Evolutionary conservation across 371 early-diverging fungal species (phyloP).

Genomic region (Apophysomyces elegans): DNA sequence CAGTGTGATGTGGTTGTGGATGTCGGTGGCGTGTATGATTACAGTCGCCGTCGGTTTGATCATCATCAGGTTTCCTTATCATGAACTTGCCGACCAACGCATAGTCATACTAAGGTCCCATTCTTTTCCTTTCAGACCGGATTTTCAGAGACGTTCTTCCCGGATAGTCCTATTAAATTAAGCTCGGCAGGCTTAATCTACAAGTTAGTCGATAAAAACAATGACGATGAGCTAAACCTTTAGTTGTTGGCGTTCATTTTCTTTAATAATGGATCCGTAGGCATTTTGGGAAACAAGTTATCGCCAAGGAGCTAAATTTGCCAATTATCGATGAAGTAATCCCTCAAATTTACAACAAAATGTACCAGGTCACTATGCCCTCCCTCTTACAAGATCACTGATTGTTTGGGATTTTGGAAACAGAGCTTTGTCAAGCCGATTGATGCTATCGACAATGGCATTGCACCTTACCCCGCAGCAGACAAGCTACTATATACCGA

Average conservation of each 20-base stretch:
- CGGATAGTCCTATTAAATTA: slow-evolving; percentile 70
- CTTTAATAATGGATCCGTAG: slow-evolving; percentile 28
- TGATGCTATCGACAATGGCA: slow-evolving; percentile 17
- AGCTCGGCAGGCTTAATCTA: slow-evolving; percentile 86
- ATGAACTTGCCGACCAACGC: too few relatives aligned
- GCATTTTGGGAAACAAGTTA: slow-evolving; percentile 80
- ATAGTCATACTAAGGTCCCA: too few relatives aligned
- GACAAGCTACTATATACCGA: slow-evolving; percentile 2
- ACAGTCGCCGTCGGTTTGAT: slow-evolving; percentile 72
- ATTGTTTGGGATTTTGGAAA: too few relatives aligned
- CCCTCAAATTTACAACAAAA: slow-evolving; percentile 64
- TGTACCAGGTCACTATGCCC: slow-evolving; percentile 57
- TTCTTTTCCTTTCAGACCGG: slow-evolving; percentile 46
- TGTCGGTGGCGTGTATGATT: slow-evolving; percentile 90
- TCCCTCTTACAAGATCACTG: too few relatives aligned
- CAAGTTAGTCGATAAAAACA: slow-evolving; percentile 43
- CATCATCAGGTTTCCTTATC: slow-evolving; percentile 75
- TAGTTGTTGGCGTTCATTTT: background rate
- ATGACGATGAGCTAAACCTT: background rate
- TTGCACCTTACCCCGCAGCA: background rate
- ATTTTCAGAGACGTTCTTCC: slow-evolving; percentile 79
- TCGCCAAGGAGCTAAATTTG: slow-evolving; percentile 54
- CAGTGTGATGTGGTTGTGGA: slow-evolving; percentile 89
- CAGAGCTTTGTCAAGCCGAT: slow-evolving; percentile 12
- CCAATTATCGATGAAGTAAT: slow-evolving; percentile 42